These are phyloP conservation scores for Prunus kanzakura DNA, from an alignment of 306 rosid species.

Conservation along the genomic window DNA sequence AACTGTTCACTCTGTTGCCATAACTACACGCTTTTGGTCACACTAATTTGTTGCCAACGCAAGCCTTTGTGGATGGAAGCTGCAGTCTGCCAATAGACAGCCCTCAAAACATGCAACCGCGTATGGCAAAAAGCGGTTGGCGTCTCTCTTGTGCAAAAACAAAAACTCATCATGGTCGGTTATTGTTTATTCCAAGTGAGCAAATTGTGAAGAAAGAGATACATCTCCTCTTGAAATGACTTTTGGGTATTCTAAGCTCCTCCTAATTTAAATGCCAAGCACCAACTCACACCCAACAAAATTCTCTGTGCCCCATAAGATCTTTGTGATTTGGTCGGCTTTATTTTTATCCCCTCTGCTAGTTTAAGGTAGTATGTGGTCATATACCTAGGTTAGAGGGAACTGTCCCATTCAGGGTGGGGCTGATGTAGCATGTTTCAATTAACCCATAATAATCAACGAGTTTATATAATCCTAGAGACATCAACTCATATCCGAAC, in stretches of 20 bases:
- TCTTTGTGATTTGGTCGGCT: constrained; percentile 44
- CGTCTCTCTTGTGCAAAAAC: background rate
- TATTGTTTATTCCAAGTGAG: constrained; percentile 10
- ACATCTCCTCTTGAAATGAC: background rate
- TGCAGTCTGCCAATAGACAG: background rate
- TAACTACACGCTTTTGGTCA: background rate
- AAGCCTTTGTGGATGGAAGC: background rate
- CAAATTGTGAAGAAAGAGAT: constrained; percentile 4
- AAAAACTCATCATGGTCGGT: constrained; percentile 8
- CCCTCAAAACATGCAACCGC: constrained; percentile 9
- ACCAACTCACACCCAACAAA: constrained; percentile 29
- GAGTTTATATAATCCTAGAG: background rate
- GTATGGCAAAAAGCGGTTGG: background rate
- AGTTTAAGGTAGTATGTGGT: constrained; percentile 14
- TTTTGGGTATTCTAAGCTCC: background rate
- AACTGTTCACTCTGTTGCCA: background rate
- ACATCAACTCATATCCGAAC: background rate
- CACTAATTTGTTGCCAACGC: constrained; percentile 5
- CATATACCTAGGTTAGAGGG: constrained; percentile 5
- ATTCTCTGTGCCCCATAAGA: constrained; percentile 20
- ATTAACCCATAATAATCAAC: background rate
- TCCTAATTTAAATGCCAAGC: constrained; percentile 15
- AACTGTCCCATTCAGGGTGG: constrained; percentile 12
- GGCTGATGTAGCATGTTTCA: background rate
- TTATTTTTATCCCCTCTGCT: background rate